Conservation (phyloP, 1,284 basidiomycete species). For the Fistulinella staudtii region DNA sequence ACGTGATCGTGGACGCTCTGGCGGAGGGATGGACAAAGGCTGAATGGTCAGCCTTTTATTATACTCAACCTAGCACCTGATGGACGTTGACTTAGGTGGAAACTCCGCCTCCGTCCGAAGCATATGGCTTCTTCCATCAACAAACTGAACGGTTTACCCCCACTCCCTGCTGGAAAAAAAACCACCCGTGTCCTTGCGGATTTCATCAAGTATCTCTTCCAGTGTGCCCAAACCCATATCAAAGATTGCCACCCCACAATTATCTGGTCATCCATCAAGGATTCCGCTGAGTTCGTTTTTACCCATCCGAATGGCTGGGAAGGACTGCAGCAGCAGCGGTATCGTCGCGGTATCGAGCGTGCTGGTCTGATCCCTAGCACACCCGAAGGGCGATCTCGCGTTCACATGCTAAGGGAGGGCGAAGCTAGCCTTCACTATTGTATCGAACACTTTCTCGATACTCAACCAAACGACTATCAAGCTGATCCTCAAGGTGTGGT, state of each 20-base stretch:
- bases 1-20: background rate
- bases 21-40: background rate
- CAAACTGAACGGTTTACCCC: constrained; percentile 29
- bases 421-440: constrained; percentile 26
- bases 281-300: constrained; percentile 32
- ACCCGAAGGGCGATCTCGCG: constrained; percentile 5
- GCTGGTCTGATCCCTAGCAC: constrained; percentile 29
- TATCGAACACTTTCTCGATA: background rate
- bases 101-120: constrained; percentile 43
- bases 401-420: constrained; percentile 23
- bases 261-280: constrained; percentile 30
- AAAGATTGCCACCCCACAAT: constrained; percentile 35
- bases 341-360: constrained; percentile 31
- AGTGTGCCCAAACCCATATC: constrained; percentile 43
- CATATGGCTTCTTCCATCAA: constrained; percentile 19
- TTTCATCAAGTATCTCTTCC: constrained; percentile 44
- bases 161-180: constrained; percentile 42
- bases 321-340: constrained; percentile 29
- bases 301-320: constrained; percentile 41
- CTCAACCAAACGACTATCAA: constrained; percentile 4
- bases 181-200: constrained; percentile 45
- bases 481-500: constrained; percentile 42
- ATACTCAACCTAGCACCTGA: background rate
- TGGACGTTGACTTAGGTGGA: constrained; percentile 45
- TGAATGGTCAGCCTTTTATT: background rate